A percentile compares a stretch with the other conserved stretches of the same genome.
Conservation (phyloP, 176 grass and related monocot species). For the Raddia guianensis region DNA sequence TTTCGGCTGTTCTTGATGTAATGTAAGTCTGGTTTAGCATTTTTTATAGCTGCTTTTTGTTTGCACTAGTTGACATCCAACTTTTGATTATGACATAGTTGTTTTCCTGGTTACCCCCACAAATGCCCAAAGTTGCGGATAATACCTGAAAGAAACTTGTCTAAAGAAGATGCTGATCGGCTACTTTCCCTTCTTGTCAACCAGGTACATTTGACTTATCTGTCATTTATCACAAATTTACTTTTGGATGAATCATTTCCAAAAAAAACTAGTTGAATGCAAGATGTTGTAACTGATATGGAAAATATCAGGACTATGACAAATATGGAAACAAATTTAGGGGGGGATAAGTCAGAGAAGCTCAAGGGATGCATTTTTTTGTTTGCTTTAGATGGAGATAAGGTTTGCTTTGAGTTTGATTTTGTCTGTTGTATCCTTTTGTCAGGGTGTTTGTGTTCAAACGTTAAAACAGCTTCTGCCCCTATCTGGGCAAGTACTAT, state of each 20-base stretch:
- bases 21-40: constrained; percentile 53
- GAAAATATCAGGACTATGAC: background rate
- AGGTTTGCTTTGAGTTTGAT: constrained; percentile 1
- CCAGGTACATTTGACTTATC: constrained; percentile 57
- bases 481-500: constrained; percentile 5
- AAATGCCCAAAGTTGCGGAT: constrained; percentile 92
- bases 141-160: constrained; percentile 69
- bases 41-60: constrained; percentile 12
- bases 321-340: background rate
- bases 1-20: constrained; percentile 71
- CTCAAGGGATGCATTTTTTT: background rate
- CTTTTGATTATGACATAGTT: constrained; percentile 56
- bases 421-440: background rate
- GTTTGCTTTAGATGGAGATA: constrained; percentile 8
- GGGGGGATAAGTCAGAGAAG: background rate
- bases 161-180: constrained; percentile 69
- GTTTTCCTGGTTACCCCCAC: constrained; percentile 90
- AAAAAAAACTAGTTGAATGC: background rate
- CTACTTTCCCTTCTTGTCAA: constrained; percentile 80
- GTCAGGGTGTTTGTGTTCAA: constrained; percentile 16
- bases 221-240: constrained; percentile 14
- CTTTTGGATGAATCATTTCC: constrained; percentile 25
- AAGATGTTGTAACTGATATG: background rate
- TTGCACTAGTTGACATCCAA: constrained; percentile 37
- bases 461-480: constrained; percentile 8